phyloP scores from a whole-genome alignment of 2,329 filamentous ascomycete species.

The Phaeosphaeriaceae sp. region DNA sequence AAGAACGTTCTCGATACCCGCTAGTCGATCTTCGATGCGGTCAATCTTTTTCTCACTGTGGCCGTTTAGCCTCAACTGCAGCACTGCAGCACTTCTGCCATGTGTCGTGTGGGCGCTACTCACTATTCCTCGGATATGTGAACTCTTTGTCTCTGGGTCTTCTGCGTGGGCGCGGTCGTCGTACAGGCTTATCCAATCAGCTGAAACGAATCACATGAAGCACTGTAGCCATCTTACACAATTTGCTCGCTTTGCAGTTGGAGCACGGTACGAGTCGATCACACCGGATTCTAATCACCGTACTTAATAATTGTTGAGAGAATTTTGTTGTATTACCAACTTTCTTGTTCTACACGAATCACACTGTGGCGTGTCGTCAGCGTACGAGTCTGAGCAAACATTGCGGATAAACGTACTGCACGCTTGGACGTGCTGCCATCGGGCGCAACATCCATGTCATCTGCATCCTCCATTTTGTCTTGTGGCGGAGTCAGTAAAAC shows the following conservation, averaged over 20 bases:
- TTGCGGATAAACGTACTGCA: conserved; percentile 27
- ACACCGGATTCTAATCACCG: conserved; percentile 32
- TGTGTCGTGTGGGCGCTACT: conserved; percentile 7
- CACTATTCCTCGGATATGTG: conserved; percentile 50
- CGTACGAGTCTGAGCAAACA: neutral
- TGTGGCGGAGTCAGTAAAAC: conserved; percentile 11
- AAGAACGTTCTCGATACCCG: conserved; percentile 55
- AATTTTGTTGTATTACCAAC: neutral
- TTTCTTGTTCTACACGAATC: conserved; percentile 45
- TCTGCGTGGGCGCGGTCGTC: conserved; percentile 41
- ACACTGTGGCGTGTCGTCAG: conserved; percentile 27
- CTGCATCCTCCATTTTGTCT: conserved; percentile 36
- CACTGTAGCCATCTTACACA: conserved; percentile 26
- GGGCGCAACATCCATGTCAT: conserved; percentile 38
- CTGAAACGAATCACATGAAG: neutral
- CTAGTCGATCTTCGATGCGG: conserved; percentile 58
- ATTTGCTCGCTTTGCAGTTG: conserved; percentile 46
- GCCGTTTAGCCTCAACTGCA: conserved; percentile 3
- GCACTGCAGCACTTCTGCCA: neutral
- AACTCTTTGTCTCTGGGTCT: conserved; percentile 41
- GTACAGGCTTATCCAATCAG: conserved; percentile 36
- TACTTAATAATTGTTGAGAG: neutral
- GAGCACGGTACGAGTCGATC: conserved; percentile 44
- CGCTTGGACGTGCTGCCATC: conserved; percentile 39
- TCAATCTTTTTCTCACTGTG: conserved; percentile 61